phyloP scores from a whole-genome alignment of 164 flowering plant genomes.

The Vitis amurensis region DNA sequence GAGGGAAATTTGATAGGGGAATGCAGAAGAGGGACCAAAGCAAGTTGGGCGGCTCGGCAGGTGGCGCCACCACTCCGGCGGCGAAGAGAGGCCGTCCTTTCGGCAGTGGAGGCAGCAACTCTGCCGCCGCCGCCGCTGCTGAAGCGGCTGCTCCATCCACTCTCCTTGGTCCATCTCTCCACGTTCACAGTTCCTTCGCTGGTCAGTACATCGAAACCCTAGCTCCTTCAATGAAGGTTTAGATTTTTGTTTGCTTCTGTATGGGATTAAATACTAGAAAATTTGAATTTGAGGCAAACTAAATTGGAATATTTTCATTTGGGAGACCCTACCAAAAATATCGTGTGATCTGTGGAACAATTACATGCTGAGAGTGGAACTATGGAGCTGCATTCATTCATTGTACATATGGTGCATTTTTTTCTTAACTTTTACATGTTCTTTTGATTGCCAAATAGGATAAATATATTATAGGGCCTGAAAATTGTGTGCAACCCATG shows the following conservation, averaged over 20 bases:
- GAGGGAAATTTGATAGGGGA: slow-evolving; percentile 5
- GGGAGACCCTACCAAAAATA: too few species aligned
- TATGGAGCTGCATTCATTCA: too few species aligned
- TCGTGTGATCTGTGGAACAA: too few species aligned
- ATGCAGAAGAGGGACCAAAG: slow-evolving; percentile 76
- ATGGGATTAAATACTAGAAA: background rate
- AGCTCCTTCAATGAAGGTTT: background rate
- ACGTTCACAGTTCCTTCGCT: slow-evolving; percentile 76
- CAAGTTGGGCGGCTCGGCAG: slow-evolving; percentile 56
- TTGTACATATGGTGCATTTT: too few species aligned
- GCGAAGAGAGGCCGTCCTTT: slow-evolving; percentile 90
- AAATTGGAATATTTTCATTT: too few species aligned
- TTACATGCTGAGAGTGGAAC: too few species aligned
- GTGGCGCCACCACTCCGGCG: slow-evolving; percentile 57
- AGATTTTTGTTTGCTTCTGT: too few species aligned
- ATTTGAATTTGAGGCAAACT: too few species aligned
- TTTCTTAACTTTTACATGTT: too few species aligned
- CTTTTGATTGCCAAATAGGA: too few species aligned
- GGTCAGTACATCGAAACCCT: slow-evolving; percentile 45
- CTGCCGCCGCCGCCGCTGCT: slow-evolving; percentile 42
- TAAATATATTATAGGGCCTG: too few species aligned
- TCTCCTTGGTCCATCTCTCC: slow-evolving; percentile 91
- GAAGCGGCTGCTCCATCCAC: slow-evolving; percentile 65
- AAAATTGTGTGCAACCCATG: too few species aligned
- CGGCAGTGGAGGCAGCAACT: slow-evolving; percentile 53